Evolutionary conservation across 1,284 basidiomycete genomes (phyloP).

Genomic region (Ganoderma sp.): DNA sequence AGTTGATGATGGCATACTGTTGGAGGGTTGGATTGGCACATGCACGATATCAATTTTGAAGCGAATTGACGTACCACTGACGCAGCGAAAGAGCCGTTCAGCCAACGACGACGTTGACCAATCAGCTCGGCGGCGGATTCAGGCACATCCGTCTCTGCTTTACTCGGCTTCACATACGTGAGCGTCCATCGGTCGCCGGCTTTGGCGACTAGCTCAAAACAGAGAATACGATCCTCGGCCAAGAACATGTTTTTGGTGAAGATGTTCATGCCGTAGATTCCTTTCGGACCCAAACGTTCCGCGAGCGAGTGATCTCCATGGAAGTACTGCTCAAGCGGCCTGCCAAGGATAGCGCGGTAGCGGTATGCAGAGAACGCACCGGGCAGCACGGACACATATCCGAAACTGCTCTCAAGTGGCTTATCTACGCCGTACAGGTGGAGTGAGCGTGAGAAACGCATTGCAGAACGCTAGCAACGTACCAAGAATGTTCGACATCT

Average conservation of each 20-base stretch:
- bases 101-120: slow-evolving; percentile 93
- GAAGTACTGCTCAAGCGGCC: slow-evolving; percentile 97
- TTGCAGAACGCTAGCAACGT: slow-evolving; percentile 30
- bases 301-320: slow-evolving; percentile 97
- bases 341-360: slow-evolving; percentile 88
- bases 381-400: slow-evolving; percentile 94
- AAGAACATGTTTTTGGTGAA: slow-evolving; percentile 98
- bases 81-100: slow-evolving; percentile 97
- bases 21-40: slow-evolving; percentile 9
- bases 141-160: slow-evolving; percentile 94
- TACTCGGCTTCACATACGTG: slow-evolving; percentile 94
- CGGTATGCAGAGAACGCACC: slow-evolving; percentile 97
- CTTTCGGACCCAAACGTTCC: slow-evolving; percentile 90
- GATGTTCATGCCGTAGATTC: slow-evolving; percentile 97
- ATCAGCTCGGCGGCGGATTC: slow-evolving; percentile 92
- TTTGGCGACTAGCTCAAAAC: slow-evolving; percentile 97
- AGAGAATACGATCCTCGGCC: slow-evolving; percentile 95
- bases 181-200: slow-evolving; percentile 86
- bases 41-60: background rate
- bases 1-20: slow-evolving; percentile 92
- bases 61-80: slow-evolving; percentile 71
- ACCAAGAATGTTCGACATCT: slow-evolving; percentile 95
- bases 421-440: slow-evolving; percentile 62
- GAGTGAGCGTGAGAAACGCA: slow-evolving; percentile 15
- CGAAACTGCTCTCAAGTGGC: slow-evolving; percentile 93